A percentile compares a stretch with the other conserved stretches of the same genome.
Conservation (phyloP, 2,329 filamentous ascomycete genomes). For the Fusarium caatingaense region DNA sequence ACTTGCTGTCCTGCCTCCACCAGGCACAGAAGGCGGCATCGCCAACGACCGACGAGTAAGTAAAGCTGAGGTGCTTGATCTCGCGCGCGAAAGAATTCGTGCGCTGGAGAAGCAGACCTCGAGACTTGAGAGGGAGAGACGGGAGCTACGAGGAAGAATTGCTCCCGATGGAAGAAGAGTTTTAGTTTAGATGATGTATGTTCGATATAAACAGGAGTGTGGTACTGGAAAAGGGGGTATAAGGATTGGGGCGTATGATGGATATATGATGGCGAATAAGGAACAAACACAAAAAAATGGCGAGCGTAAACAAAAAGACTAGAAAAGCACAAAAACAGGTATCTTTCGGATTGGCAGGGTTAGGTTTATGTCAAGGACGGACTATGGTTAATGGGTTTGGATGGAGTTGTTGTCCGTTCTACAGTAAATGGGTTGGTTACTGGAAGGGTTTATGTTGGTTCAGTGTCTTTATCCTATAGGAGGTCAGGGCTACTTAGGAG, state of each 20-base stretch:
- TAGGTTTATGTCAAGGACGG: neutral
- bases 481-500: neutral
- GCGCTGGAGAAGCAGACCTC: slow-evolving; percentile 54
- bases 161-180: slow-evolving; percentile 26
- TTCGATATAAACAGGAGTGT: slow-evolving; percentile 5
- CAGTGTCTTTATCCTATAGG: neutral
- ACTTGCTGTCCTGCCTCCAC: slow-evolving; percentile 54
- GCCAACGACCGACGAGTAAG: slow-evolving; percentile 52
- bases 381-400: slow-evolving; percentile 15
- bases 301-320: neutral
- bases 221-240: slow-evolving; percentile 10
- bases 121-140: slow-evolving; percentile 52
- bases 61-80: slow-evolving; percentile 60
- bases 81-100: slow-evolving; percentile 57
- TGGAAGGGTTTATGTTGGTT: slow-evolving; percentile 3
- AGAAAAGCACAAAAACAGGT: slow-evolving; percentile 12
- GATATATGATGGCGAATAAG: slow-evolving; percentile 27
- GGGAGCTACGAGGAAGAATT: slow-evolving; percentile 45
- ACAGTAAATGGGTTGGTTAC: slow-evolving; percentile 5
- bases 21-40: slow-evolving; percentile 45
- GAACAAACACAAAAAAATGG: slow-evolving; percentile 20
- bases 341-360: neutral
- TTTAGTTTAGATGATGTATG: slow-evolving; percentile 17
- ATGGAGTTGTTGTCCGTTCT: slow-evolving; percentile 26
- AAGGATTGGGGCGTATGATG: slow-evolving; percentile 19